These are phyloP conservation scores for Botryosphaeria dothidea DNA, from an alignment of 2,329 filamentous ascomycete species.

Conservation along the genomic window DNA sequence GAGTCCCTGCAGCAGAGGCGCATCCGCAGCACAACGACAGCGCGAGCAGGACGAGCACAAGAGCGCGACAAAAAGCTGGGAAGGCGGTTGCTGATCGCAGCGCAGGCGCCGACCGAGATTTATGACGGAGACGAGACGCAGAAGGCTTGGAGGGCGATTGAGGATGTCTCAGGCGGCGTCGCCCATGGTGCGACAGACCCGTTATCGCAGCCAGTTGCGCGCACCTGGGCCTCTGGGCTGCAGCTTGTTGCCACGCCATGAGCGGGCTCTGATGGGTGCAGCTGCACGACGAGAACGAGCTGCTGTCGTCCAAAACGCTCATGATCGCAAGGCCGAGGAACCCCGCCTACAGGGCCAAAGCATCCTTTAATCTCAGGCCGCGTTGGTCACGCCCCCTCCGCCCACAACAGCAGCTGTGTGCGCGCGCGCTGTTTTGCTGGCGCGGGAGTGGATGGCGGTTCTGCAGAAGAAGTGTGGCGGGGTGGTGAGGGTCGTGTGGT, in stretches of 20 bases:
- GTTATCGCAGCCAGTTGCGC: too few species aligned
- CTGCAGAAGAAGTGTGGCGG: too few species aligned
- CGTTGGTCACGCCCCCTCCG: background rate
- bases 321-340: slow-evolving; percentile 3
- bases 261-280: background rate
- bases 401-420: background rate
- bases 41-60: slow-evolving; percentile 12
- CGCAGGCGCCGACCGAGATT: background rate
- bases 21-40: slow-evolving; percentile 16
- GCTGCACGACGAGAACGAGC: slow-evolving; percentile 20
- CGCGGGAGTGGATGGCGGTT: background rate
- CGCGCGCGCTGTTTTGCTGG: too few species aligned
- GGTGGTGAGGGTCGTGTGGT: background rate
- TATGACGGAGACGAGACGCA: slow-evolving; percentile 9
- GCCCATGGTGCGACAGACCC: slow-evolving; percentile 18
- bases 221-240: slow-evolving; percentile 6
- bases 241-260: slow-evolving; percentile 1
- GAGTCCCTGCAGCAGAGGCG: slow-evolving; percentile 18
- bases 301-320: slow-evolving; percentile 1
- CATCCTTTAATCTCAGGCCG: slow-evolving; percentile 9
- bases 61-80: background rate
- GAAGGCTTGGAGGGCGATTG: background rate
- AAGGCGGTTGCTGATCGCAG: background rate
- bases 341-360: slow-evolving; percentile 11
- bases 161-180: slow-evolving; percentile 5